Evolutionary conservation across 2,329 filamentous ascomycete genomes (phyloP).

Genomic region (Zymoseptoria pseudotritici): DNA sequence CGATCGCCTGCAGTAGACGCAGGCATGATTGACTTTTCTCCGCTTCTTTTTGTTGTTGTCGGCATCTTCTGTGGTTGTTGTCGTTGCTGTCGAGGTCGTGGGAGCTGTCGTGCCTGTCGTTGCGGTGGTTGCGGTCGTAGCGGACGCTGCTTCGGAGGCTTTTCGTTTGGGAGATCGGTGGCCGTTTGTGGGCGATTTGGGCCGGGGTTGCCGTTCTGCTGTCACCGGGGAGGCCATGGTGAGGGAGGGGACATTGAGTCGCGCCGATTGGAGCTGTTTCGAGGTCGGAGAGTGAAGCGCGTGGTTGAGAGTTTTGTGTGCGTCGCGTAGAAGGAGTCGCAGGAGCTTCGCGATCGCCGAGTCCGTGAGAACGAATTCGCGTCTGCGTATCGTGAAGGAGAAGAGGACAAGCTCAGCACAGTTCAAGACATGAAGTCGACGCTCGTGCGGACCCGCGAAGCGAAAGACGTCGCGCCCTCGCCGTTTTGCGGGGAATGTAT

Average conservation of each 20-base stretch:
- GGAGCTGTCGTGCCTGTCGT: too few species aligned
- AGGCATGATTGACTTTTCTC: conserved; percentile 46
- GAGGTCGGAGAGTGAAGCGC: not conserved
- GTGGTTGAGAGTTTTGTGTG: not conserved
- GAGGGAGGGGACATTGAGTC: not conserved
- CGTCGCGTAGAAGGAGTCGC: not conserved
- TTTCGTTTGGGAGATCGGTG: not conserved
- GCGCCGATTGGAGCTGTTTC: not conserved
- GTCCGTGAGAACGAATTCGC: too few species aligned
- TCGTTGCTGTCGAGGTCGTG: not conserved
- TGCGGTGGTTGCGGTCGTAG: too few species aligned
- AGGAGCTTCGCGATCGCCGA: not conserved
- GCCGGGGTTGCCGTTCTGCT: not conserved
- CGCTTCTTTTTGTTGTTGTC: not conserved
- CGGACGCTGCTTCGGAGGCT: not conserved
- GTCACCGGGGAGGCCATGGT: conserved; percentile 1
- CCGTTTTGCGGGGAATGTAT: too few species aligned
- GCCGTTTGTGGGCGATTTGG: not conserved
- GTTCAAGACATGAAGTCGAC: too few species aligned
- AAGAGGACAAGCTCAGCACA: too few species aligned
- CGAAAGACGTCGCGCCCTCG: too few species aligned
- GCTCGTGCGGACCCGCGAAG: too few species aligned
- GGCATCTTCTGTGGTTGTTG: not conserved
- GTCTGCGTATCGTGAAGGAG: not conserved
- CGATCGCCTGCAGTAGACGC: conserved; percentile 47